These are phyloP conservation scores for Prunella vulgaris DNA, from an alignment of 257 asterid genomes.

Conservation along the genomic window DNA sequence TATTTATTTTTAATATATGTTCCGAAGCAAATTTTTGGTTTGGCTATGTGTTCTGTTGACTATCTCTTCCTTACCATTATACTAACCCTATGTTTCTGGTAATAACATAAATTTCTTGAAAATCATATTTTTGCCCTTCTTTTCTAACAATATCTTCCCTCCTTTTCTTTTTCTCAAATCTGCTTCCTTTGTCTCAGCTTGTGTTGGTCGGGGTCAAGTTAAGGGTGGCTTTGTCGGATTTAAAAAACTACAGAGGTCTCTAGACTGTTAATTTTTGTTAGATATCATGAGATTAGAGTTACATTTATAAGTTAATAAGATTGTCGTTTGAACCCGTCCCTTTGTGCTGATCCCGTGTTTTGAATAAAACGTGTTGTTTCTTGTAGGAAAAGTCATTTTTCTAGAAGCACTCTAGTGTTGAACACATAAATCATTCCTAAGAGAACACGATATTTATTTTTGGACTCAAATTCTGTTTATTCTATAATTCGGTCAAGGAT, in stretches of 20 bases:
- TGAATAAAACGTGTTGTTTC: neutral
- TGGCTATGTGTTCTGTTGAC: neutral
- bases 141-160: neutral
- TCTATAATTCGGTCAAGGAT: neutral
- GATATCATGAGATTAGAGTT: neutral
- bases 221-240: neutral
- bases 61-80: neutral
- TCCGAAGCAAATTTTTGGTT: neutral
- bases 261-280: neutral
- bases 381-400: neutral
- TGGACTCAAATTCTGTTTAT: neutral
- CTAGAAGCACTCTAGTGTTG: neutral
- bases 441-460: neutral
- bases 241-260: neutral
- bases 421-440: slow-evolving; percentile 1
- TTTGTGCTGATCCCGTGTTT: neutral
- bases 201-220: neutral
- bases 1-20: neutral
- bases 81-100: neutral
- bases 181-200: neutral
- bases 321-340: neutral
- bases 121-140: neutral
- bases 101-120: neutral
- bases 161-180: neutral
- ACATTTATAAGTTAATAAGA: neutral